phyloP scores from a whole-genome alignment of 164 flowering plant species.

The Cinnamomum chago region DNA sequence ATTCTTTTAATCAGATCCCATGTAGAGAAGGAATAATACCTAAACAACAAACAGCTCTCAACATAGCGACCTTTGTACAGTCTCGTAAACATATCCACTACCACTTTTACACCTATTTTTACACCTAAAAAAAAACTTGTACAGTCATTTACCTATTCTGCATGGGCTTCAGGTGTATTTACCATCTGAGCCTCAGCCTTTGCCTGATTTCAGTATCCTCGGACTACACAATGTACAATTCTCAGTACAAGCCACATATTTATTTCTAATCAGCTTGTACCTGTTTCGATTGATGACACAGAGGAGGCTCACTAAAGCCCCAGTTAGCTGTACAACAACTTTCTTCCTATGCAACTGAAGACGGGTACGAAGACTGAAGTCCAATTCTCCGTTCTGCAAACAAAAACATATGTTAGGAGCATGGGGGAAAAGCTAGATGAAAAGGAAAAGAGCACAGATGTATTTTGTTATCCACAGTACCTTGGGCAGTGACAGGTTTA shows the following conservation, averaged over 20 bases:
- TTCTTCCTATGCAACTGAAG: constrained; percentile 33
- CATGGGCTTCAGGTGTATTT: constrained; percentile 46
- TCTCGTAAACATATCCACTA: constrained; percentile 43
- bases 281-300: constrained; percentile 27
- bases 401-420: neutral
- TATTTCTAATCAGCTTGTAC: constrained; percentile 35
- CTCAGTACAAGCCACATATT: constrained; percentile 48
- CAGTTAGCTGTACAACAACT: constrained; percentile 85
- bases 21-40: constrained; percentile 20
- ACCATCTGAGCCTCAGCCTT: constrained; percentile 46
- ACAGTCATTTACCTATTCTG: constrained; percentile 44
- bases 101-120: constrained; percentile 32
- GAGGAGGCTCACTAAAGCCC: constrained; percentile 42
- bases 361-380: constrained; percentile 38
- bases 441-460: neutral
- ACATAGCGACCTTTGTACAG: constrained; percentile 62
- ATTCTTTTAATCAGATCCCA: neutral
- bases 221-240: constrained; percentile 71
- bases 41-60: constrained; percentile 44
- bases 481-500: neutral
- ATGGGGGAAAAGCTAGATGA: neutral
- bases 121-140: constrained; percentile 47
- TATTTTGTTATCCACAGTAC: neutral
- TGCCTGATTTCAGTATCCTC: constrained; percentile 64
- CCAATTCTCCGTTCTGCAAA: constrained; percentile 79